Conservation (phyloP, 345 rosid species). For the Boechera divaricarpa region DNA sequence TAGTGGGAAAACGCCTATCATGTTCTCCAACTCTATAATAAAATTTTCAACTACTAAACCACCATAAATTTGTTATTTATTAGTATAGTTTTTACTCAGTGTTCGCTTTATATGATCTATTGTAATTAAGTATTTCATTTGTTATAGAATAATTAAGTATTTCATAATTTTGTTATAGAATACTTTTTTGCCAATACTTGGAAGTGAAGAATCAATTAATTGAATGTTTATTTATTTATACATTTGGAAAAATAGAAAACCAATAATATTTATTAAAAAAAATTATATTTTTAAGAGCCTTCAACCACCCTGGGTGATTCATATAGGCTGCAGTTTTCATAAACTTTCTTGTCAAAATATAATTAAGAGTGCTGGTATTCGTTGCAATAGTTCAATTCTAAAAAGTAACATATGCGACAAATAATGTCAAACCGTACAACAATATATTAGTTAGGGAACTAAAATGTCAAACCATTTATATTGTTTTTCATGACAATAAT, state of each 20-base stretch:
- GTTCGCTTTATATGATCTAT: neutral
- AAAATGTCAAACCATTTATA: constrained; percentile 30
- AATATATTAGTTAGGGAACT: constrained; percentile 11
- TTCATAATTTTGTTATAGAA: neutral
- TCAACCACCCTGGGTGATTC: neutral
- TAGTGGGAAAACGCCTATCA: neutral
- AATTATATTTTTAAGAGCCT: neutral
- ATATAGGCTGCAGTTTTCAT: neutral
- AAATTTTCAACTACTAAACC: neutral
- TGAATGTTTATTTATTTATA: neutral
- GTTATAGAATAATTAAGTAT: neutral
- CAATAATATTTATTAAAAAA: neutral
- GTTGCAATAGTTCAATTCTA: constrained; percentile 21
- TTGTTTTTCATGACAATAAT: constrained; percentile 32
- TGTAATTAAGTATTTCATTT: neutral
- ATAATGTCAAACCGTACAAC: constrained; percentile 28
- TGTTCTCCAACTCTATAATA: neutral
- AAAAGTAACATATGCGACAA: constrained; percentile 22
- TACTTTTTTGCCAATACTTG: neutral
- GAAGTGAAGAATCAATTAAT: neutral
- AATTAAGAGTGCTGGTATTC: constrained; percentile 10
- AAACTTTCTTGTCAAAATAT: constrained; percentile 6
- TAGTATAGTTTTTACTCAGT: neutral
- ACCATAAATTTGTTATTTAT: neutral
- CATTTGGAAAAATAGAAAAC: neutral